Evolutionary conservation across 495 filamentous ascomycete species (phyloP).

Genomic region (Pseudotulostoma volvatum): DNA sequence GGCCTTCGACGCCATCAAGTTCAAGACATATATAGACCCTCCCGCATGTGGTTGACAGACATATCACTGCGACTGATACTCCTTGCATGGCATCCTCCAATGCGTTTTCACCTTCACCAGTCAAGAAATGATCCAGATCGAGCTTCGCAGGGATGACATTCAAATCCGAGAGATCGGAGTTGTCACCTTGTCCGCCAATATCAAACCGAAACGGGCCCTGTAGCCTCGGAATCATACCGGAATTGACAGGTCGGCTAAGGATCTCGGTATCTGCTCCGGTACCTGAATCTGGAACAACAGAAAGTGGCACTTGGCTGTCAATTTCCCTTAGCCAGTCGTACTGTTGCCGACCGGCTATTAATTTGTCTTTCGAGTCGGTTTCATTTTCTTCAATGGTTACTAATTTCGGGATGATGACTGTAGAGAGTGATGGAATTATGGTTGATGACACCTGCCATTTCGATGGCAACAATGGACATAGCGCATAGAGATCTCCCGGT

Average conservation of each 20-base stretch:
- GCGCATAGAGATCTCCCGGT: slow-evolving; percentile 72
- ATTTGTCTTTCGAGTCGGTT: slow-evolving; percentile 33
- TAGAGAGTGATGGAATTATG: slow-evolving; percentile 58
- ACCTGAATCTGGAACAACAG: slow-evolving; percentile 10
- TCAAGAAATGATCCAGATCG: slow-evolving; percentile 34
- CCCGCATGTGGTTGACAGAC: slow-evolving; percentile 55
- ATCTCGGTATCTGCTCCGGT: slow-evolving; percentile 35
- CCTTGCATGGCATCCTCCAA: slow-evolving; percentile 39
- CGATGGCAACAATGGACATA: slow-evolving; percentile 73
- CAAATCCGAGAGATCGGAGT: slow-evolving; percentile 52
- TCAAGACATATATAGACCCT: slow-evolving; percentile 67
- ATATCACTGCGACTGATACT: slow-evolving; percentile 57
- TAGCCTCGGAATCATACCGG: slow-evolving; percentile 56
- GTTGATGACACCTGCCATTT: slow-evolving; percentile 68
- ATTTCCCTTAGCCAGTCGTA: slow-evolving; percentile 70
- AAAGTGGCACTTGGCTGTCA: slow-evolving; percentile 53
- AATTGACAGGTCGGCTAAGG: slow-evolving; percentile 51
- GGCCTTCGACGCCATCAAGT: slow-evolving; percentile 60
- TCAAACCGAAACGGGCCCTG: slow-evolving; percentile 75
- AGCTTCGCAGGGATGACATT: slow-evolving; percentile 37
- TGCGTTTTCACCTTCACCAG: slow-evolving; percentile 33
- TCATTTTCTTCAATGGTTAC: slow-evolving; percentile 42
- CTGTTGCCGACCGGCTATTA: slow-evolving; percentile 41
- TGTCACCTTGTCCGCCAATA: slow-evolving; percentile 44
- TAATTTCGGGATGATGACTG: slow-evolving; percentile 51